Percentiles rank a stretch among this genome's conserved stretches.
Conservation (phyloP, 169 alveolate genomes). For the Sarcocystis neurona region DNA sequence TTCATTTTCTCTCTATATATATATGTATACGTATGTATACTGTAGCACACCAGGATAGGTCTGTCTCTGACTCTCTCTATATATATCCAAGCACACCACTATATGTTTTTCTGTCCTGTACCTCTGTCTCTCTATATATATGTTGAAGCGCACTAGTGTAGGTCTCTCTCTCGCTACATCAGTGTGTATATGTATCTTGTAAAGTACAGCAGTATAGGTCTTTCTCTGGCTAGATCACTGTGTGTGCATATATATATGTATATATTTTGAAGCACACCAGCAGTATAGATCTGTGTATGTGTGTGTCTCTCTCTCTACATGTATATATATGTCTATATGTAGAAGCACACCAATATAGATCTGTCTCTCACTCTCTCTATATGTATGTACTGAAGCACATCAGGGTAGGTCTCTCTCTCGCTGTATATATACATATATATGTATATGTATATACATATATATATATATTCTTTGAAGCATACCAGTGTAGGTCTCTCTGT, state of each 20-base stretch:
- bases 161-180: neutral
- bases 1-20: neutral
- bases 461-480: neutral
- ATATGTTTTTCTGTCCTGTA: no score
- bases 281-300: no score
- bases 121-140: constrained; percentile 6
- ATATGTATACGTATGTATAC: no score
- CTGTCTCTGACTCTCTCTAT: no score
- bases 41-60: no score
- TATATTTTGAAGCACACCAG: no score
- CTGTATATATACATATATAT: neutral
- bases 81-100: no score
- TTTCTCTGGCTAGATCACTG: neutral
- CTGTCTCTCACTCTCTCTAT: neutral
- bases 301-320: no score
- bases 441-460: neutral
- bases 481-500: neutral
- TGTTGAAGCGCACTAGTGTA: neutral
- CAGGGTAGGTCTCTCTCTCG: neutral
- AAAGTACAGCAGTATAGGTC: neutral
- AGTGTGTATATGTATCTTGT: no score
- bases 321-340: no score
- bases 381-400: neutral
- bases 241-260: neutral
- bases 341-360: no score